These are phyloP conservation scores for Chytriomyces confervae DNA, from an alignment of 192 early-diverging fungal species.

Conservation along the genomic window DNA sequence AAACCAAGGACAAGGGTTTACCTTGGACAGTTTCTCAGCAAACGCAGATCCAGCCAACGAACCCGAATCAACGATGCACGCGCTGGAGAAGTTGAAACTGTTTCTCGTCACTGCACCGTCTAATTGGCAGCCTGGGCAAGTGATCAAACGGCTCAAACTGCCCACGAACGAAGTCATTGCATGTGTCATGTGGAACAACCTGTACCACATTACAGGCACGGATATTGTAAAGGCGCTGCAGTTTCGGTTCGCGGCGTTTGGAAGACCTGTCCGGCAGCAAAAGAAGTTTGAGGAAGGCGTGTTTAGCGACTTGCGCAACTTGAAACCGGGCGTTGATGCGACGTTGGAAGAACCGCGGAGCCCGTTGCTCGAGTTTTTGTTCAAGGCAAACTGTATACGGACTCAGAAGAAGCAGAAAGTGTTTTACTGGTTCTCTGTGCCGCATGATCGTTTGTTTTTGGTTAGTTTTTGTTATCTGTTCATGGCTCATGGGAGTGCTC, in stretches of 20 bases:
- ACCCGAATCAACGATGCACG: neutral
- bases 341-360: slow-evolving; percentile 93
- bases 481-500: neutral
- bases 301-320: slow-evolving; percentile 92
- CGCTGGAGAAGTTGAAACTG: slow-evolving; percentile 47
- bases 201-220: slow-evolving; percentile 94
- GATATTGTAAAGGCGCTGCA: slow-evolving; percentile 92
- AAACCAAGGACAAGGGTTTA: too few species aligned
- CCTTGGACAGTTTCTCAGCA: too few species aligned
- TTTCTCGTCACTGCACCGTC: slow-evolving; percentile 66
- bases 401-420: slow-evolving; percentile 99
- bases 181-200: slow-evolving; percentile 92
- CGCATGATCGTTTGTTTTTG: slow-evolving; percentile 90
- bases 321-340: slow-evolving; percentile 94
- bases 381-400: slow-evolving; percentile 94
- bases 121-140: slow-evolving; percentile 67
- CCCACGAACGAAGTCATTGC: slow-evolving; percentile 88
- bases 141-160: slow-evolving; percentile 67
- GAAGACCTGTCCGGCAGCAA: slow-evolving; percentile 76
- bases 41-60: too few species aligned
- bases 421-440: slow-evolving; percentile 96
- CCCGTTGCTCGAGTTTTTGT: slow-evolving; percentile 91
- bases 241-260: slow-evolving; percentile 91
- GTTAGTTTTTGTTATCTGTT: slow-evolving; percentile 30
- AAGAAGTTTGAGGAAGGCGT: slow-evolving; percentile 99